phyloP scores from a whole-genome alignment of 768 basidiomycete species.

The Clitopilus hobsonii region DNA sequence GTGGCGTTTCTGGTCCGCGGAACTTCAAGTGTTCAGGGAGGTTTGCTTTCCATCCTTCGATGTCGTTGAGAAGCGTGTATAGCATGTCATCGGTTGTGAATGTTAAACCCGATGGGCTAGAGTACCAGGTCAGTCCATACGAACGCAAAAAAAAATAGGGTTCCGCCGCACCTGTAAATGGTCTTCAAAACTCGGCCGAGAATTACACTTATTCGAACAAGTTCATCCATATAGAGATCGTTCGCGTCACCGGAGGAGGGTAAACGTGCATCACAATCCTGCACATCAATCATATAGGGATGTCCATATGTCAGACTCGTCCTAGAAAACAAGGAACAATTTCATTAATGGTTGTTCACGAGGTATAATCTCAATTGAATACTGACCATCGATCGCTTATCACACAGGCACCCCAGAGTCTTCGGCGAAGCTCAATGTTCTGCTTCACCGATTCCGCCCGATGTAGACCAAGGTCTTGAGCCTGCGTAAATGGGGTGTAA shows the following conservation, averaged over 20 bases:
- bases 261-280: slow-evolving; percentile 92
- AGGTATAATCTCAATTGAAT: slow-evolving; percentile 7
- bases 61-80: slow-evolving; percentile 54
- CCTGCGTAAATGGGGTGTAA: slow-evolving; percentile 50
- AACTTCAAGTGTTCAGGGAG: slow-evolving; percentile 80
- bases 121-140: slow-evolving; percentile 4
- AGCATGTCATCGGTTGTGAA: slow-evolving; percentile 82
- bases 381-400: slow-evolving; percentile 90
- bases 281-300: slow-evolving; percentile 93
- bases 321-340: slow-evolving; percentile 36
- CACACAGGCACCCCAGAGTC: slow-evolving; percentile 93
- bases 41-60: slow-evolving; percentile 72
- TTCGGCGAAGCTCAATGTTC: slow-evolving; percentile 79
- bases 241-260: slow-evolving; percentile 83
- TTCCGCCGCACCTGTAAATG: slow-evolving; percentile 69
- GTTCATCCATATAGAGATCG: slow-evolving; percentile 83
- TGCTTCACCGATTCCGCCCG: slow-evolving; percentile 84
- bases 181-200: slow-evolving; percentile 90
- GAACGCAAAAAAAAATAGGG: neutral
- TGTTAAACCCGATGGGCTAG: slow-evolving; percentile 82
- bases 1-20: slow-evolving; percentile 61
- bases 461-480: slow-evolving; percentile 94
- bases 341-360: neutral
- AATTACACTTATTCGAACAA: slow-evolving; percentile 87
- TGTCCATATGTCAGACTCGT: slow-evolving; percentile 86